Base-by-base conservation (phyloP, 129 eudicot species). In the Smallanthus sonchifolius region DNA sequence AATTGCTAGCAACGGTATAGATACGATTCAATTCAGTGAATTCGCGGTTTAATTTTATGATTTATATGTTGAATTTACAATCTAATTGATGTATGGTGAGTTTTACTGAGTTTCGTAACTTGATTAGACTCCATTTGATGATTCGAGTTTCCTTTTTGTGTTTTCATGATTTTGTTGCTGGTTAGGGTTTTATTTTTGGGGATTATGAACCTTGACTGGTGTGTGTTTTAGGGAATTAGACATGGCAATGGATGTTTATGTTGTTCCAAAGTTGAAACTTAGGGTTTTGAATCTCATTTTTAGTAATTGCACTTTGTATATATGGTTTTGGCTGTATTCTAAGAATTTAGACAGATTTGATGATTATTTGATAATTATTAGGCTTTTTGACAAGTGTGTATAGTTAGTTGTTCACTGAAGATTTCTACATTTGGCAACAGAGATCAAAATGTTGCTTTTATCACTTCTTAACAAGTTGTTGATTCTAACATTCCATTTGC, bases 271-370 rank as follows among this genome's bases (percentile, higher is more conserved):
- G 79, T 42, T 43, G 17, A 56, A 77, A 19, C 7, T 19, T 68
- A 77, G 81, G 69, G 75, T 67, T 76, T 77, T 67, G 75, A 55
- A 42, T 75, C 13, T 65, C 34, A 38, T 8, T 28, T 52, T 64
- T 11, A n/a, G 19, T 16, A 7, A 17, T 54, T 71, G 45, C 51
- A 37, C 17, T n/a, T 19, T 14, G 5, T 71, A 16, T 49, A 55
- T 69, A 15, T 47, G 52, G 32, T 35, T 69, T 69, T 32, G 73
- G 43, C 6, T 67, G 38, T 28, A 20, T 4, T 68, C 3, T 7
- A 68, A 68, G 59, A 68, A 9, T 45, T 68, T 13, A 45, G 19
- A 7, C 42, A 68, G 59, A 61, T 44, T 8, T 28, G 15, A 47
- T 47, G 15, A 2, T 11, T 11, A 61, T 44, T 8, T 28, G 15